Percentiles rank a stretch among this genome's conserved stretches.
phyloP scores from a whole-genome alignment of 345 rosid genomes.

The Anacardium occidentale region DNA sequence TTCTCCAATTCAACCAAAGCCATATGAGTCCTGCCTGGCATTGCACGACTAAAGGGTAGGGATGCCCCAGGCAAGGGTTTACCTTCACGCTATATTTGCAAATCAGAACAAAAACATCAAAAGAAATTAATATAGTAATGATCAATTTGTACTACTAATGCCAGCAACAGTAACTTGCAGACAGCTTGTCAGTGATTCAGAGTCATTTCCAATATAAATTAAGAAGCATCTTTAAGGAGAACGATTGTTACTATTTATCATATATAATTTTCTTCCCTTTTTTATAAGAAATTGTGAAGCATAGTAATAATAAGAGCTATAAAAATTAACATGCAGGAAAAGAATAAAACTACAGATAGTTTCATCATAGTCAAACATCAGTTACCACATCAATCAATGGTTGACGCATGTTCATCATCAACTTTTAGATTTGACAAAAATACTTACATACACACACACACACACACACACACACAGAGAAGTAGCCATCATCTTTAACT shows the following conservation, averaged over 20 bases:
- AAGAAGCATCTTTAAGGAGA: background rate
- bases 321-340: background rate
- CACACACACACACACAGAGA: background rate
- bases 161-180: background rate
- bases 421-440: too few relatives aligned
- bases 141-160: slow-evolving; percentile 3
- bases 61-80: slow-evolving; percentile 77
- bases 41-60: slow-evolving; percentile 85
- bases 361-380: background rate
- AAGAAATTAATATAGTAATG: background rate
- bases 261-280: background rate
- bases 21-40: slow-evolving; percentile 94
- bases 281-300: too few relatives aligned
- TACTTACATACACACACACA: too few relatives aligned
- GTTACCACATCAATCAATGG: background rate
- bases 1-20: slow-evolving; percentile 86
- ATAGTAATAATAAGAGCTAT: too few relatives aligned
- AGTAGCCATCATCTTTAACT: too few relatives aligned
- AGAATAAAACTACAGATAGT: background rate
- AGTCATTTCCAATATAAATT: background rate
- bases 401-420: background rate
- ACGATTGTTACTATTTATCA: background rate
- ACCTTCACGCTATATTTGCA: slow-evolving; percentile 56
- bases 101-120: background rate
- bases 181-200: background rate